These are phyloP conservation scores for Jackrogersella multiformis DNA, from an alignment of 495 filamentous ascomycete genomes.

Conservation along the genomic window DNA sequence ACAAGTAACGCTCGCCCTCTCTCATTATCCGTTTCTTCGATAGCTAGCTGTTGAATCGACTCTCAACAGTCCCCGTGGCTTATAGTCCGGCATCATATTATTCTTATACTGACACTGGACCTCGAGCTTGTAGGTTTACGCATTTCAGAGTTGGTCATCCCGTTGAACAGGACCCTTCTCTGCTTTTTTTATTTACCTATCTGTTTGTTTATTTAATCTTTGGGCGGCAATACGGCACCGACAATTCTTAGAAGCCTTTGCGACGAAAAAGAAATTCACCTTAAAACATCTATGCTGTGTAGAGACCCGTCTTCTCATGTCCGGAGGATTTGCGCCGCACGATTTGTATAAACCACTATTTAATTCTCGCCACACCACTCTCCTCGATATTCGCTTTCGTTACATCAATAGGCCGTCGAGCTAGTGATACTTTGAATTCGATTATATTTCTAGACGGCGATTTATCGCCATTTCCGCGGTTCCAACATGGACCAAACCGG, in stretches of 20 bases:
- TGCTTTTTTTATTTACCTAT: slow-evolving; percentile 4
- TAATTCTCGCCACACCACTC: not conserved
- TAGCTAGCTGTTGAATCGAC: not conserved
- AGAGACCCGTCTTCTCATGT: slow-evolving; percentile 11
- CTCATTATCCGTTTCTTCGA: not conserved
- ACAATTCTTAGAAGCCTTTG: not conserved
- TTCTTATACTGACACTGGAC: not conserved
- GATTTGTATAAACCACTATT: not conserved
- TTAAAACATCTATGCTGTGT: not conserved
- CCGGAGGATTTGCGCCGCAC: slow-evolving; percentile 14
- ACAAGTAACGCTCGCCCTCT: slow-evolving; percentile 19
- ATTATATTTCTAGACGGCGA: slow-evolving; percentile 10
- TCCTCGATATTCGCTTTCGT: not conserved
- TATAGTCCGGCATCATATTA: slow-evolving; percentile 6
- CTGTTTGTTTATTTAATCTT: too few species aligned
- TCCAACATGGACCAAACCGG: slow-evolving; percentile 54
- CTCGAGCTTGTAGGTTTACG: not conserved
- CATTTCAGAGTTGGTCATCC: slow-evolving; percentile 6
- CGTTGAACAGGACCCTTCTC: slow-evolving; percentile 9
- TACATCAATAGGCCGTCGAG: slow-evolving; percentile 10
- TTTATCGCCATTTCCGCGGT: slow-evolving; percentile 25
- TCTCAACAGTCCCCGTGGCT: slow-evolving; percentile 1
- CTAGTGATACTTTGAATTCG: slow-evolving; percentile 7
- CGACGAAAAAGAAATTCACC: too few species aligned
- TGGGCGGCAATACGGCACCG: too few species aligned